phyloP scores from a whole-genome alignment of 2,329 filamentous ascomycete species.

The Capronia epimyces region DNA sequence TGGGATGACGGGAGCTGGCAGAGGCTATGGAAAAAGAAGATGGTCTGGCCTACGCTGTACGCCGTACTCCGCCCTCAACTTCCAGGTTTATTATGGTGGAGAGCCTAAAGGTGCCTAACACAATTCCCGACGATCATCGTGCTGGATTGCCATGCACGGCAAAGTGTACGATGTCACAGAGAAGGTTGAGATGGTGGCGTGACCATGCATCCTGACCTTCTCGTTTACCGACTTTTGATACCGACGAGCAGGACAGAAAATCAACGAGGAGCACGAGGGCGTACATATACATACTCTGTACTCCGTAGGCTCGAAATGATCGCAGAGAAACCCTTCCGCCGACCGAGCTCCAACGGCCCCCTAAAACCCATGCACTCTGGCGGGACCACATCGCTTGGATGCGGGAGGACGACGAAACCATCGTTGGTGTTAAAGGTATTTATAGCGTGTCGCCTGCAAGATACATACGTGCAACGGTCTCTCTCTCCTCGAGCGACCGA shows the following conservation, averaged over 20 bases:
- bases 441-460: slow-evolving; percentile 52
- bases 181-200: slow-evolving; percentile 46
- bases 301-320: slow-evolving; percentile 15
- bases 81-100: no score
- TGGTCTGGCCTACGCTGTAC: no score
- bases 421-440: slow-evolving; percentile 55
- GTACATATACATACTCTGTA: no score
- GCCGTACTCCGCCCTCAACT: no score
- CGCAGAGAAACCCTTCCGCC: slow-evolving; percentile 34
- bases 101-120: slow-evolving; percentile 69
- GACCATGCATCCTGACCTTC: background rate
- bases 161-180: slow-evolving; percentile 73
- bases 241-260: slow-evolving; percentile 75
- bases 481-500: no score
- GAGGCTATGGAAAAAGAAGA: no score
- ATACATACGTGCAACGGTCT: slow-evolving; percentile 35
- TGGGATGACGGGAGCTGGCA: no score
- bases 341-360: slow-evolving; percentile 34
- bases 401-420: slow-evolving; percentile 44
- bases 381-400: slow-evolving; percentile 52
- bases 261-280: slow-evolving; percentile 34
- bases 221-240: slow-evolving; percentile 46
- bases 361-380: slow-evolving; percentile 48
- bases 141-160: slow-evolving; percentile 80
- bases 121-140: slow-evolving; percentile 69